These are phyloP conservation scores for Gnomoniopsis sp. DNA, from an alignment of 2,329 filamentous ascomycete genomes.

Conservation along the genomic window DNA sequence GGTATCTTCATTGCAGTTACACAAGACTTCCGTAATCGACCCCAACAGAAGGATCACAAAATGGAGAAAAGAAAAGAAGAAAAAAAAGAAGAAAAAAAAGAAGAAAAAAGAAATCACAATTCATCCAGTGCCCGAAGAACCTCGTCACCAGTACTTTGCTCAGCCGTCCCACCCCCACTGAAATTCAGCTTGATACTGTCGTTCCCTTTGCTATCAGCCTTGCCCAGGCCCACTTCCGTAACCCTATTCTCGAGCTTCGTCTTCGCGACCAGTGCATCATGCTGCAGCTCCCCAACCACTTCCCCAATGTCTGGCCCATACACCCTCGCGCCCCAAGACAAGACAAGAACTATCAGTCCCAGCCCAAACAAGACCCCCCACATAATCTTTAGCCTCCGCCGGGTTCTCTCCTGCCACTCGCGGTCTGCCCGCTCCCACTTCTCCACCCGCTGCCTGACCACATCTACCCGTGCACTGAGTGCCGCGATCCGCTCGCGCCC, in stretches of 20 bases:
- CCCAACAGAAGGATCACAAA: too few species aligned
- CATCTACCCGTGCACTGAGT: constrained; percentile 61
- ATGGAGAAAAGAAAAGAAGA: too few species aligned
- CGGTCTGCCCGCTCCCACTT: constrained; percentile 64
- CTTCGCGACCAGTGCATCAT: constrained; percentile 11
- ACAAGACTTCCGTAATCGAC: neutral
- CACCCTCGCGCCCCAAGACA: constrained; percentile 30
- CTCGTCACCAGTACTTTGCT: constrained; percentile 20
- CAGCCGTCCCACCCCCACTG: constrained; percentile 19
- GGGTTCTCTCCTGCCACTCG: constrained; percentile 66
- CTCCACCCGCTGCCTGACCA: constrained; percentile 62
- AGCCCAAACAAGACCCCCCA: constrained; percentile 57
- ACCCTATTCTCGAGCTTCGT: constrained; percentile 5
- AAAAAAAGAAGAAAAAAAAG: neutral
- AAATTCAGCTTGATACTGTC: constrained; percentile 26
- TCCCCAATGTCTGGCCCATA: constrained; percentile 14
- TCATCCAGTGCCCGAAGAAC: constrained; percentile 31
- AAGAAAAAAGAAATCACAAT: constrained; percentile 21
- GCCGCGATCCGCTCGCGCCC: constrained; percentile 58
- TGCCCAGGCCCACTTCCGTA: neutral
- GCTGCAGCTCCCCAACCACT: constrained; percentile 7
- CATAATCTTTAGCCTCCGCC: constrained; percentile 57
- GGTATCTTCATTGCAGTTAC: constrained; percentile 1
- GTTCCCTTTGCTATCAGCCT: constrained; percentile 19
- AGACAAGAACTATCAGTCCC: constrained; percentile 44